Percentiles rank a stretch among this genome's conserved stretches.
Conservation (phyloP, 305 asterid species). For the Ilex paraguariensis region DNA sequence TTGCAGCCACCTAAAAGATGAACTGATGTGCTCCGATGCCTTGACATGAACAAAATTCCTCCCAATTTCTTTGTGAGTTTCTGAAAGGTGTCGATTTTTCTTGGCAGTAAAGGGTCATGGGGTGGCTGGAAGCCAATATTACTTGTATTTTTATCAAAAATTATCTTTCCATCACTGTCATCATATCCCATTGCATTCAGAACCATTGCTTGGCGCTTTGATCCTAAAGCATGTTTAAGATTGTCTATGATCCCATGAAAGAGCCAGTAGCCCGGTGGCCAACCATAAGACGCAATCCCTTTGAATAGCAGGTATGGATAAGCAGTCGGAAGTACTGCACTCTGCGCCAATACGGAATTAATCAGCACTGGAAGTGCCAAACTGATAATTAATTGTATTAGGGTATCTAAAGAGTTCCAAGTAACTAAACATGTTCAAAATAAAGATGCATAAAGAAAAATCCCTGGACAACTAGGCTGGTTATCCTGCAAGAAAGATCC, state of each 20-base stretch:
- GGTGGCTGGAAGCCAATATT: conserved; percentile 32
- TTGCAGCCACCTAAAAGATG: conserved; percentile 54
- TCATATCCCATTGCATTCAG: conserved; percentile 46
- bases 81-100: conserved; percentile 33
- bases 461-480: no score
- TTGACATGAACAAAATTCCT: conserved; percentile 43
- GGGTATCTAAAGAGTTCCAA: no score
- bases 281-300: conserved; percentile 34
- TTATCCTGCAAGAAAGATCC: no score
- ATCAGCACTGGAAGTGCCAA: no score
- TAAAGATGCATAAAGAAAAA: no score
- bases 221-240: conserved; percentile 17
- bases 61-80: conserved; percentile 45
- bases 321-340: conserved; percentile 45
- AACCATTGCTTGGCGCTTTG: conserved; percentile 25
- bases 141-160: conserved; percentile 23
- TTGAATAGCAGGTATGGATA: conserved; percentile 37
- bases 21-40: conserved; percentile 41
- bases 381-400: no score
- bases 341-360: conserved; percentile 17
- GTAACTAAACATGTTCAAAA: no score
- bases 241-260: conserved; percentile 17
- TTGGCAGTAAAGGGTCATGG: conserved; percentile 32
- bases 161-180: conserved; percentile 32
- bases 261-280: conserved; percentile 20